Percentiles rank a stretch among this genome's conserved stretches.
These are phyloP conservation scores for Globisporangium sylvaticum DNA, from an alignment of 352 stramenopile species.

Conservation along the genomic window DNA sequence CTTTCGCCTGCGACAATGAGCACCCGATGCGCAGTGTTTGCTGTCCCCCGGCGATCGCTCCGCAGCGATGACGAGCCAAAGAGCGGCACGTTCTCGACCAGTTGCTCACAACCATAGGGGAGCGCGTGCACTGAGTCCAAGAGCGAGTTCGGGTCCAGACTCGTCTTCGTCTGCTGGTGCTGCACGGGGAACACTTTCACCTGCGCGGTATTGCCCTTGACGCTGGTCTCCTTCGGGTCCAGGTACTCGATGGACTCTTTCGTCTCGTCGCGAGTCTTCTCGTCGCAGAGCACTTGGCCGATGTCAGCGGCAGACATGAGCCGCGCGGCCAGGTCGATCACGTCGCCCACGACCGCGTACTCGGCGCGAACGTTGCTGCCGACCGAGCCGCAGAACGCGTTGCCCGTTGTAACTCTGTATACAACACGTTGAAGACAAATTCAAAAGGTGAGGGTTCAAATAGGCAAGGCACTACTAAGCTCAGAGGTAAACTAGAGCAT, in stretches of 20 bases:
- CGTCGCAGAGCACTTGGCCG: constrained; percentile 74
- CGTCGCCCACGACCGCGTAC: constrained; percentile 80
- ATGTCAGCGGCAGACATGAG: constrained; percentile 63
- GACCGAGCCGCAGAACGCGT: constrained; percentile 72
- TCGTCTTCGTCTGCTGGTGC: constrained; percentile 26
- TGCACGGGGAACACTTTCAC: constrained; percentile 51
- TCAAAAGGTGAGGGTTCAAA: too few relatives aligned
- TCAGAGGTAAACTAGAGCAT: too few relatives aligned
- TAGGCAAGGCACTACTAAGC: too few relatives aligned
- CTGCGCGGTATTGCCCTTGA: constrained; percentile 57
- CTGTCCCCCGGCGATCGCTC: constrained; percentile 2
- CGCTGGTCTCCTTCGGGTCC: constrained; percentile 34
- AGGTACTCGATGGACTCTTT: constrained; percentile 56
- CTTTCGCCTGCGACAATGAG: constrained; percentile 57
- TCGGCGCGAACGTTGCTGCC: constrained; percentile 66
- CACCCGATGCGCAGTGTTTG: constrained; percentile 26
- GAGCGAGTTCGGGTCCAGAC: constrained; percentile 29
- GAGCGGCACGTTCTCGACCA: constrained; percentile 45
- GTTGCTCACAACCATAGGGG: constrained; percentile 46
- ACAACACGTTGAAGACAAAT: too few relatives aligned
- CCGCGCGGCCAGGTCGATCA: constrained; percentile 78
- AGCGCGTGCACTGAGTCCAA: constrained; percentile 28
- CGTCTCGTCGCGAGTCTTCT: constrained; percentile 53
- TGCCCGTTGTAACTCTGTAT: constrained; percentile 58
- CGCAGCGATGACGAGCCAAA: constrained; percentile 28